Evolutionary conservation across 108 stramenopile genomes (phyloP).

Genomic region (Skeletonema costatum): DNA sequence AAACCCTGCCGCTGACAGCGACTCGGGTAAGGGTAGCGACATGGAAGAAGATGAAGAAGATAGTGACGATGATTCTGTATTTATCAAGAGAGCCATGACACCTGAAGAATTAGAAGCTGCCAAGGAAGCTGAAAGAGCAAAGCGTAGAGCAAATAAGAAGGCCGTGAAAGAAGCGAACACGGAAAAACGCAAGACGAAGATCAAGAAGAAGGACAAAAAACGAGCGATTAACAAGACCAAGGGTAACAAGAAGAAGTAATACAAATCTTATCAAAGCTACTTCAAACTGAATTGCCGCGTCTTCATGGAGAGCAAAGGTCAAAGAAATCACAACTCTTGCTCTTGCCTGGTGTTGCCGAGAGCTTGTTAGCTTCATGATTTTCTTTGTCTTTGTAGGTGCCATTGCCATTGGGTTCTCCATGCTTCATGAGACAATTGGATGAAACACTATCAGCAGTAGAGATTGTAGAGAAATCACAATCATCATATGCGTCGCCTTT

Average conservation of each 20-base stretch:
- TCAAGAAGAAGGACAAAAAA: conserved; percentile 93
- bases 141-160: conserved; percentile 83
- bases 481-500: background rate
- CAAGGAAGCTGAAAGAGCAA: conserved; percentile 61
- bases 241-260: conserved; percentile 71
- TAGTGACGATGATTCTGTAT: conserved; percentile 49
- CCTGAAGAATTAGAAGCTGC: conserved; percentile 68
- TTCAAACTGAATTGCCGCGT: background rate
- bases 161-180: conserved; percentile 73
- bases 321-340: background rate
- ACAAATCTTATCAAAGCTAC: background rate
- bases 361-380: background rate
- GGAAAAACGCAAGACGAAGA: conserved; percentile 80
- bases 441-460: conserved; percentile 5
- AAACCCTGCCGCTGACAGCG: conserved; percentile 16
- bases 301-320: background rate
- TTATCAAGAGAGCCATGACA: conserved; percentile 68
- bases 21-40: conserved; percentile 5
- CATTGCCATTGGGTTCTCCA: background rate
- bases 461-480: conserved; percentile 1
- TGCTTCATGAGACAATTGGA: background rate
- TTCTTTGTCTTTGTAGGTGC: background rate
- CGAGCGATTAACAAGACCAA: conserved; percentile 86
- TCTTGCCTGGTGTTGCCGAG: background rate
- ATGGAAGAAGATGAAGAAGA: conserved; percentile 28